Conservation (phyloP, 2,329 filamentous ascomycete species). For the Madurella fahalii region DNA sequence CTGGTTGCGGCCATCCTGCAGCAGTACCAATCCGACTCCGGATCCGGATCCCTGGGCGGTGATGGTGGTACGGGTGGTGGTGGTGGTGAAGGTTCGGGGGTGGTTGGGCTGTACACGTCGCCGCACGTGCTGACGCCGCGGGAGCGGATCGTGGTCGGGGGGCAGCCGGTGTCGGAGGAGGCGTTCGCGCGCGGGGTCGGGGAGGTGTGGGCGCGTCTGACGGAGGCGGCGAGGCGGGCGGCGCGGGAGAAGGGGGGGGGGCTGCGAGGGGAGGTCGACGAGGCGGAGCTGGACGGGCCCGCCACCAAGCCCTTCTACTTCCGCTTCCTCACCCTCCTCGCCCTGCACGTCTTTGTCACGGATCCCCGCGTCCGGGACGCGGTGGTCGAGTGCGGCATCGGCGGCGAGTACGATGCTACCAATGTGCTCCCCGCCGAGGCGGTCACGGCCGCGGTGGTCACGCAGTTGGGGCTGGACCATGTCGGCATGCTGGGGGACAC, state of each 20-base stretch:
- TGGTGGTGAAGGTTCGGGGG: conserved; percentile 24
- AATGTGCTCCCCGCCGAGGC: conserved; percentile 65
- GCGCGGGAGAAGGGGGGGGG: not conserved
- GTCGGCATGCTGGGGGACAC: conserved; percentile 58
- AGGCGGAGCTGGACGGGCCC: conserved; percentile 50
- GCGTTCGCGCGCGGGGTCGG: conserved; percentile 77
- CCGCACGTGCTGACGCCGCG: conserved; percentile 80
- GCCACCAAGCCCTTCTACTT: conserved; percentile 84
- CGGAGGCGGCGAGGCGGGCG: conserved; percentile 34
- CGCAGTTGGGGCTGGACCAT: conserved; percentile 66
- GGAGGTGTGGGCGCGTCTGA: conserved; percentile 69
- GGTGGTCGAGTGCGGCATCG: conserved; percentile 89
- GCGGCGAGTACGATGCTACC: conserved; percentile 88
- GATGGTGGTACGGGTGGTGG: too few species aligned
- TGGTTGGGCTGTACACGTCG: conserved; percentile 77
- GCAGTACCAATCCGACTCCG: conserved; percentile 33
- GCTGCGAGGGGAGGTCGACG: conserved; percentile 35
- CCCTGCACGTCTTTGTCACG: conserved; percentile 74
- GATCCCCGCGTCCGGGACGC: conserved; percentile 69
- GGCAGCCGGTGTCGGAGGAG: conserved; percentile 62
- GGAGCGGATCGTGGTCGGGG: conserved; percentile 80
- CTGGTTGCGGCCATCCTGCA: conserved; percentile 77
- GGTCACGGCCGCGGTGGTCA: conserved; percentile 58
- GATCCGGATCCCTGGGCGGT: too few species aligned
- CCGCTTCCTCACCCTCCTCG: conserved; percentile 83